Percentiles rank a stretch among this genome's conserved stretches.
phyloP scores from a whole-genome alignment of 2,329 filamentous ascomycete genomes.

The Westerdykella aurantiaca region DNA sequence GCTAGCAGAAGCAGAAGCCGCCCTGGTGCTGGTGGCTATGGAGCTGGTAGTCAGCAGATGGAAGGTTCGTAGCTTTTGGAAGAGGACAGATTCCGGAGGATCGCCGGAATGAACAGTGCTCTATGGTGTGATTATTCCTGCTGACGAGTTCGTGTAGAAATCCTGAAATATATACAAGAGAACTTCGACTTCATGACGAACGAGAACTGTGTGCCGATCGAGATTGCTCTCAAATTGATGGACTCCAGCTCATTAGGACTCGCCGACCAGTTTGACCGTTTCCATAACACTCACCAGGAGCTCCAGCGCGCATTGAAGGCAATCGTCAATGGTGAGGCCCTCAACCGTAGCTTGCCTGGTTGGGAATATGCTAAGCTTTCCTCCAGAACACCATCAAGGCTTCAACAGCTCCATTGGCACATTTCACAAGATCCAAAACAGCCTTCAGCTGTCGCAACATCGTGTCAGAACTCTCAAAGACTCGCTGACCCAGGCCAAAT shows the following conservation, averaged over 20 bases:
- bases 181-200: conserved; percentile 92
- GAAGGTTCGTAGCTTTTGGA: conserved; percentile 30
- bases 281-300: conserved; percentile 75
- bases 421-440: conserved; percentile 96
- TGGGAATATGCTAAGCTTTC: conserved; percentile 2
- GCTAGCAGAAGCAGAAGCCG: conserved; percentile 31
- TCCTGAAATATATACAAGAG: conserved; percentile 75
- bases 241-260: conserved; percentile 90
- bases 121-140: not conserved
- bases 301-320: conserved; percentile 89
- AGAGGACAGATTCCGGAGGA: not conserved
- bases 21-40: conserved; percentile 25
- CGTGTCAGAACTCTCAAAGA: conserved; percentile 77
- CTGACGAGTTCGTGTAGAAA: conserved; percentile 37
- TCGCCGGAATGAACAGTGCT: not conserved
- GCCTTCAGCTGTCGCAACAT: conserved; percentile 81
- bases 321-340: conserved; percentile 67
- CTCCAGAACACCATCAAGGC: conserved; percentile 83
- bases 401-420: conserved; percentile 99
- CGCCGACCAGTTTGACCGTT: conserved; percentile 80
- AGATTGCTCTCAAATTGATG: conserved; percentile 89
- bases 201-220: conserved; percentile 83
- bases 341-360: not conserved
- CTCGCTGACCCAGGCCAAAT: conserved; percentile 73
- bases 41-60: conserved; percentile 39